Evolutionary conservation across 139 green algal species (phyloP), one percentile per base, ranked within the genome.

Genomic region (Choricystis sp.): DNA sequence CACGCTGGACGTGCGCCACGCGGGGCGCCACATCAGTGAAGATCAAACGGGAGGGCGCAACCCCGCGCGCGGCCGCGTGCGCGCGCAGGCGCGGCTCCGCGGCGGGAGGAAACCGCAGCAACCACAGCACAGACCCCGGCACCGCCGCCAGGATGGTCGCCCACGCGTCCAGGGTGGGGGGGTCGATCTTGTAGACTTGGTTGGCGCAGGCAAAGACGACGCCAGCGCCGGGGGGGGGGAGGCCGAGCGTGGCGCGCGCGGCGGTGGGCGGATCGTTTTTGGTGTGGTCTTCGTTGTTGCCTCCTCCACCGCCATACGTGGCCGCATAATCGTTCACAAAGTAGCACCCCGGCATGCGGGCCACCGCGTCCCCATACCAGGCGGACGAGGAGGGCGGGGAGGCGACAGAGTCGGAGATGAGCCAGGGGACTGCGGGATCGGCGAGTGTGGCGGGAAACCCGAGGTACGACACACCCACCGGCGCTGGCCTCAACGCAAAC

Each of bases 291-390:
- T 21, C 9, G 26, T 62, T 27, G 40, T 16, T 16, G 9, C 9
- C 40, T 16, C 40, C 40, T 16, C 9, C 16, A 9, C 40, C 40
- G 40, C 40, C 40, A 52, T 52, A 9, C 40, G 40, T 66, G 61
- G 62, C n/a, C 65, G 85, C 90, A 77, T 94, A 94, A 76, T 95
- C 88, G 69, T 95, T 95, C 52, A 87, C 84, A 71, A 96, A 96
- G 80, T 96, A 96, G 76, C 79, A 92, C 77, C 94, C 66, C 26
- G 88, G 88, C 83, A 96, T 86, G 55, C 81, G 76, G 9, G 79
- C 88, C 25, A 95, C 74, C 19, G 75, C 26, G 77, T 95, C 88
- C 31, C 63, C 85, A 78, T 93, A 95, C 72, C 79, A 91, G 73
- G 83, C 72, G 24, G 74, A 71, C 61, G 79, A 73, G 57, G 75